A percentile compares a stretch with the other conserved stretches of the same genome.
Conservation (phyloP, 495 filamentous ascomycete genomes). For the Penicillium diatomitis region DNA sequence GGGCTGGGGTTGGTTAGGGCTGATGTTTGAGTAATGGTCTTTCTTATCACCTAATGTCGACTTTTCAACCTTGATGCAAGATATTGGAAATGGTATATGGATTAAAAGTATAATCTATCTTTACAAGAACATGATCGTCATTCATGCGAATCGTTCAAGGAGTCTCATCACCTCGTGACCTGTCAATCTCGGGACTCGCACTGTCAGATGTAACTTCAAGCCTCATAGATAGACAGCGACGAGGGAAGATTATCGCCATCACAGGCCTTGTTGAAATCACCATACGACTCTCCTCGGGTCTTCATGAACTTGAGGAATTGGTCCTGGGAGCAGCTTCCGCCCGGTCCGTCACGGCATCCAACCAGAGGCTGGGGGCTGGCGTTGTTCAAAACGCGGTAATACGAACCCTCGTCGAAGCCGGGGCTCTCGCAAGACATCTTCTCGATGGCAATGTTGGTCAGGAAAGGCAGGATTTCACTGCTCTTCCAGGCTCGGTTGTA, state of each 20-base stretch:
- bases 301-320: neutral
- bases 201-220: no score
- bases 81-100: no score
- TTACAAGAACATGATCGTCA: no score
- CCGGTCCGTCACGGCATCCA: conserved; percentile 14
- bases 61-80: no score
- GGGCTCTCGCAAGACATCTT: neutral
- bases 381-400: conserved; percentile 17
- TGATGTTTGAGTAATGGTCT: no score
- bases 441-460: neutral
- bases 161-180: no score
- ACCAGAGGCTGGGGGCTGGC: conserved; percentile 13
- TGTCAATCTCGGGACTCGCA: no score
- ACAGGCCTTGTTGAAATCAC: neutral
- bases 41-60: no score
- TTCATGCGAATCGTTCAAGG: no score
- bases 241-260: neutral
- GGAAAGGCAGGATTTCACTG: neutral
- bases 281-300: neutral
- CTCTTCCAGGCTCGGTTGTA: neutral
- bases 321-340: conserved; percentile 10
- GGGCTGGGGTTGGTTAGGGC: no score
- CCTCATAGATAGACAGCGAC: neutral
- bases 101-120: no score
- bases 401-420: conserved; percentile 4